Evolutionary conservation across 176 grass and related monocot species (phyloP).

Genomic region (Juncus inflexus): DNA sequence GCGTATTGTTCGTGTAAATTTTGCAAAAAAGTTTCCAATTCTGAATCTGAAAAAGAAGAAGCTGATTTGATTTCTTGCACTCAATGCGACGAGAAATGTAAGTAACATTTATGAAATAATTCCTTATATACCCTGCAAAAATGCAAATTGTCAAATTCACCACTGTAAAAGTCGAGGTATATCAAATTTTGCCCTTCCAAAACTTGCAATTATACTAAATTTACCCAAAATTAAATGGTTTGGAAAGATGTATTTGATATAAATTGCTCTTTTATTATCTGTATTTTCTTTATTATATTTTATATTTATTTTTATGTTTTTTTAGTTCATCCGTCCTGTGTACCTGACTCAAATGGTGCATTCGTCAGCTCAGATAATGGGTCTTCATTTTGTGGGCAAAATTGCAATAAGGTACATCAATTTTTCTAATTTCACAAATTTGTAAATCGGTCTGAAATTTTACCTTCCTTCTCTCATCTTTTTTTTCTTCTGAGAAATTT

Average conservation of each 20-base stretch:
- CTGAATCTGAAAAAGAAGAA: constrained; percentile 29
- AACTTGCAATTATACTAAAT: no score
- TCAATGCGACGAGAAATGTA: constrained; percentile 77
- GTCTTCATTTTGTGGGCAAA: constrained; percentile 68
- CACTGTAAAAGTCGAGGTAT: no score
- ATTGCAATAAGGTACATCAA: constrained; percentile 69
- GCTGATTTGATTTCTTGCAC: constrained; percentile 55
- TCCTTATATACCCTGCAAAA: constrained; percentile 3
- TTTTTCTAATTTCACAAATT: constrained; percentile 5
- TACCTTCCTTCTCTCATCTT: no score
- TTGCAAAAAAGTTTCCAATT: constrained; percentile 55
- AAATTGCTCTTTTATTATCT: not conserved
- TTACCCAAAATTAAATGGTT: no score
- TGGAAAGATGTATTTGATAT: no score
- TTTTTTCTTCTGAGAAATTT: no score
- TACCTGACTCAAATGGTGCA: constrained; percentile 35
- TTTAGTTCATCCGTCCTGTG: constrained; percentile 69
- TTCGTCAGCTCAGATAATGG: constrained; percentile 21
- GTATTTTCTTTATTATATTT: constrained; percentile 3
- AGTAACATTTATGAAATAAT: constrained; percentile 24
- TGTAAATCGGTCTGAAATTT: not conserved
- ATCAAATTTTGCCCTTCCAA: no score
- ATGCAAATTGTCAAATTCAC: not conserved
- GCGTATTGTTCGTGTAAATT: constrained; percentile 86
- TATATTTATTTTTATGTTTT: constrained; percentile 4